Evolutionary conservation across 139 green algal genomes (phyloP), one percentile per base, ranked within the genome.

Genomic region (Chlamydomonas schloesseri): DNA sequence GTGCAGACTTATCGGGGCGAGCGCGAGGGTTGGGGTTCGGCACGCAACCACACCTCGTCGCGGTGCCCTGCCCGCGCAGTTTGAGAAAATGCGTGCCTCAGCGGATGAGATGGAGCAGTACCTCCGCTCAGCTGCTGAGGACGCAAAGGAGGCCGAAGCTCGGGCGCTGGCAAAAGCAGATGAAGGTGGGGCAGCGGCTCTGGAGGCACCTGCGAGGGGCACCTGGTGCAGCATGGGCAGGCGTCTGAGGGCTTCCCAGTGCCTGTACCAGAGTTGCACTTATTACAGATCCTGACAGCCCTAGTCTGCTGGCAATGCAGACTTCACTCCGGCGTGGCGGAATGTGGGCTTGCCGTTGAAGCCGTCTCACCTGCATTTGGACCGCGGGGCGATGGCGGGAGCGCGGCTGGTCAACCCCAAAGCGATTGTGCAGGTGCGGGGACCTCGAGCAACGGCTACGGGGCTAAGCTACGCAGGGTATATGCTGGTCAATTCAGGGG

Each of bases 311-410:
- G 33, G 15, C 36, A 3, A 50, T 86, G 55, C 86, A 96, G 93
- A 92, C 3, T 96, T 93, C 90, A 96, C 93, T 0, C 90, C 93
- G 15, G 83, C 88, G 9, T 96, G 93, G 93, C 83, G 92, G 0
- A 85, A 91, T 34, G 86, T 90, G 67, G 93, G 93, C 18, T 87
- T 96, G 50, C 93, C 93, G 29, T 71, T 90, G 67, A 93, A 94
- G 76, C 83, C 91, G 15, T 94, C 92, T 2, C 91, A 92, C 79
- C 75, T 96, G 58, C n/a, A 83, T 10, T 76, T 94, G 23, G 87
- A 94, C 53, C 11, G 81, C 20, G 55, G 50, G 31, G 81, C 73
- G 29, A 87, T 94, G 62, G 68, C 53, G 21, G 65, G 58, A 6
- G 81, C 55, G 17, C 26, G 79, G 55, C 82, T 96, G 80, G 86